These are phyloP conservation scores for Metschnikowia chrysomelidarum DNA, from an alignment of 805 yeast species.

Conservation along the genomic window DNA sequence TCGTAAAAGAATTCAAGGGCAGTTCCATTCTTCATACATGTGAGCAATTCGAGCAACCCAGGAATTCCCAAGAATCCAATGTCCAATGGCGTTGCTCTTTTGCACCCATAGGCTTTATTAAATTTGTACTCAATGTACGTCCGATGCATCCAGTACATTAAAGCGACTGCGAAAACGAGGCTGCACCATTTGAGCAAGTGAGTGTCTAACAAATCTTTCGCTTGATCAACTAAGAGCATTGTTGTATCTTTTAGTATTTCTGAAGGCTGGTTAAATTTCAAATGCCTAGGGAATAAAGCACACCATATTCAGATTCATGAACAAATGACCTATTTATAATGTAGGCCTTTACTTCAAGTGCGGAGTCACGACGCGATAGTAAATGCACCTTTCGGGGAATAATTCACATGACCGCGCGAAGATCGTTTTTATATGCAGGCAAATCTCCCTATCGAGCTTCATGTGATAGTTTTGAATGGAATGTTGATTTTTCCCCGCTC, in stretches of 20 bases:
- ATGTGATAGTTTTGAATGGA: conserved; percentile 1
- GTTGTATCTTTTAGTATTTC: not conserved
- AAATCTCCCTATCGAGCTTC: not conserved
- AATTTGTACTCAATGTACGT: conserved; percentile 10
- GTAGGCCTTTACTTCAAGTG: conserved; percentile 3
- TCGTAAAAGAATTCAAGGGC: conserved; percentile 14
- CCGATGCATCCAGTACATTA: conserved; percentile 15
- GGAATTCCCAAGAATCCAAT: conserved; percentile 13
- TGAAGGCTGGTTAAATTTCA: too few relatives aligned
- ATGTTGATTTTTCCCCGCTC: conserved; percentile 4
- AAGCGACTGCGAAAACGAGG: conserved; percentile 10
- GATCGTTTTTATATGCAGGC: conserved; percentile 1
- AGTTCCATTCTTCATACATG: conserved; percentile 11
- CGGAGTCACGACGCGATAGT: too few relatives aligned
- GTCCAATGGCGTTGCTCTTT: conserved; percentile 4
- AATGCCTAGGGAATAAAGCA: too few relatives aligned
- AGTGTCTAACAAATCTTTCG: conserved; percentile 4
- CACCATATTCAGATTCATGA: too few relatives aligned
- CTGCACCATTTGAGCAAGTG: conserved; percentile 13
- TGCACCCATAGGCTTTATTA: conserved; percentile 15
- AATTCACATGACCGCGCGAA: conserved; percentile 7
- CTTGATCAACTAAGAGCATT: conserved; percentile 2
- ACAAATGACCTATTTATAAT: conserved; percentile 2
- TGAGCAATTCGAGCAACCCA: conserved; percentile 7
- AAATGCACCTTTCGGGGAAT: too few relatives aligned